These are phyloP conservation scores for Pulveroboletus frians DNA, from an alignment of 768 basidiomycete genomes.

Conservation along the genomic window DNA sequence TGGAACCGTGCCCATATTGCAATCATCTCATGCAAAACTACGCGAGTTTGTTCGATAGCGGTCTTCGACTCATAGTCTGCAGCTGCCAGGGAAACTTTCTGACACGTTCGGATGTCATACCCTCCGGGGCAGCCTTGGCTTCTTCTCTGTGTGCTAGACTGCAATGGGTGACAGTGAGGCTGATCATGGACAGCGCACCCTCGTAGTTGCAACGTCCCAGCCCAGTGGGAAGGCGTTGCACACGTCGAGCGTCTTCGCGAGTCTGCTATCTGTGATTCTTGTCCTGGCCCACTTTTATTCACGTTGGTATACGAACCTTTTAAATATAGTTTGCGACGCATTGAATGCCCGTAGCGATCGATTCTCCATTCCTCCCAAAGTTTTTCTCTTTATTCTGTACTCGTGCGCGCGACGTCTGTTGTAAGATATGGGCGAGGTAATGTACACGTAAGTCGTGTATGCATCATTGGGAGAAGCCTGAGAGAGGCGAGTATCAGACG, in stretches of 20 bases:
- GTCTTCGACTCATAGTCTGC: constrained; percentile 8
- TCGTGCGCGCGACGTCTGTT: no score
- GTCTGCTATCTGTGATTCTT: neutral
- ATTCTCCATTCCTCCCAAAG: no score
- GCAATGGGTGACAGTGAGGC: neutral
- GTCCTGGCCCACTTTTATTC: neutral
- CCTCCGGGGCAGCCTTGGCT: constrained; percentile 28
- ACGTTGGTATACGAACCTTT: neutral
- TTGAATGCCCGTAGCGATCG: neutral
- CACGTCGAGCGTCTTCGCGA: neutral
- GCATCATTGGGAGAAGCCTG: no score
- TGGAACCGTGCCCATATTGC: constrained; percentile 24
- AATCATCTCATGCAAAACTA: constrained; percentile 25
- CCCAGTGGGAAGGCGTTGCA: neutral
- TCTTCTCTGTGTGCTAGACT: constrained; percentile 1
- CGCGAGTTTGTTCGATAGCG: constrained; percentile 17
- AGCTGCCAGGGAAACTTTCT: neutral
- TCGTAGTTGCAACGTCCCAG: neutral
- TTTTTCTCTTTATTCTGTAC: neutral
- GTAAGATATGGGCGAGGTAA: no score
- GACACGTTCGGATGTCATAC: neutral
- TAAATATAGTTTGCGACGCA: neutral
- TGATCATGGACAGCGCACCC: neutral
- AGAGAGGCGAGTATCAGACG: no score
- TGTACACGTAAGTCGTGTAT: no score